Evolutionary conservation across 1,284 basidiomycete species (phyloP), one percentile per base, ranked within the genome.

Genomic region (Marasmius tenuissimus): DNA sequence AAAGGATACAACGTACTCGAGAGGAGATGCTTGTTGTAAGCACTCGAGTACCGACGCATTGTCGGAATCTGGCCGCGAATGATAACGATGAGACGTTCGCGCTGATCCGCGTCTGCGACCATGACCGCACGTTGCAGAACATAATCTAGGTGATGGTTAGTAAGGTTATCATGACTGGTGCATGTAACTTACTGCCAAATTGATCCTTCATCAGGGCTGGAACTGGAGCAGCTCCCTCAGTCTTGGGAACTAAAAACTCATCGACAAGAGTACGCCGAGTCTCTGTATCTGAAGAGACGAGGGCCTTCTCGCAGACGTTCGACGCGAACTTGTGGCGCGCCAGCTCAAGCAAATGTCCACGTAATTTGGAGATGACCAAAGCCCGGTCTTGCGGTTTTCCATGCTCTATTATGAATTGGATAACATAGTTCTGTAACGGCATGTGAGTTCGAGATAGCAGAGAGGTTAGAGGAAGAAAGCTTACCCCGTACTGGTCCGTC

Each of bases 261-360:
- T 93, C 86, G 61, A 97, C 86, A 63, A 98, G 79, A 38, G 78
- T 73, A 20, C 82, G 83, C 59, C 91, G 86, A 63, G 84, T 88
- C 20, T 88, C 85, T 0, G 81, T 58, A 60, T 86, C 83, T 0
- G 91, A 85, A 22, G 82, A 88, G 22, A 89, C 74, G 51, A 98
- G 82, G 1, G 95, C 94, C 75, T 96, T 95, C 78, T 99, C 97
- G 72, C 94, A 92, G 18, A 99, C 97, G 70, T 99, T 99, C 5
- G 93, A 96, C 0, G 97, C 96, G 71, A 97, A 98, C 75, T 98
- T 98, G 78, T 98, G 96, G 53, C 89, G 85, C 1, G 92, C 85
- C 82, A 96, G 86, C 64, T 82, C 79, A 38, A 96, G 74, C 71
- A 99, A 85, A 68, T 92, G 87, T 1, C 94, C 92, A 22, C 85